Base-by-base conservation (phyloP, 2,329 filamentous ascomycete genomes). In the Ceratocystis colombiana region DNA sequence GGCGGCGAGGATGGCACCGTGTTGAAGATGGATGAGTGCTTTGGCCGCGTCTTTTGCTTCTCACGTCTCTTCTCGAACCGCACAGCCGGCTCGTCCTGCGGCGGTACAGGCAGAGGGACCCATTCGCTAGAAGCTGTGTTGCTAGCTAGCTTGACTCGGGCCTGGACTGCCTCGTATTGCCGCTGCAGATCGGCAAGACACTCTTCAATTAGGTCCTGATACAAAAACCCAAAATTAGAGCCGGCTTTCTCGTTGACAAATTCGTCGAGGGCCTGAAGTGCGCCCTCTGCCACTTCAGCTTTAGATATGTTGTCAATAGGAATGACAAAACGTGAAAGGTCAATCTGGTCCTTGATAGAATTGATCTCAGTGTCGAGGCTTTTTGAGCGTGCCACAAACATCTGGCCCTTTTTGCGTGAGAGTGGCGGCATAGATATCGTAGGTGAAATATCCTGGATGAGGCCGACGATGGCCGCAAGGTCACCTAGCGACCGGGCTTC, bases 21-120 rank as follows among this genome's bases (percentile, higher is more conserved):
- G 73, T 75, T 73, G 61, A 75, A 76, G 0, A 71, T 64, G 0
- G 75, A 77, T 0, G 74, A 73, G 30, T 76, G 70, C 0, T 71
- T 66, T 2, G 74, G 76, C 0, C 78, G 76, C 0, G 78, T 79
- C 72, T 79, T 81, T 55, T 77, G 73, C 67, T 80, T 81, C 50
- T 75, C 67, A 25, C 70, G 74, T 28, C 75, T 74, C 55, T 75
- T 70, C 65, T 77, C 71, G 1, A 77, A 67, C 8, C 67, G 69
- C 0, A 72, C 33, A 22, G 74, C 72, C 5, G 57, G 59, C 0
- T 70, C 57, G 30, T 72, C 66, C 3, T 70, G 55, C 1, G 70
- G 44, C 5, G 71, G 68, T 0, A 67, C n/a, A 0, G 70, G 67
- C 5, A 71, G 45, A 0, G 72, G 69, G 1, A 61, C 57, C 66